Evolutionary conservation across 2,329 filamentous ascomycete species (phyloP).

Genomic region (Cordyceps pruinosa): DNA sequence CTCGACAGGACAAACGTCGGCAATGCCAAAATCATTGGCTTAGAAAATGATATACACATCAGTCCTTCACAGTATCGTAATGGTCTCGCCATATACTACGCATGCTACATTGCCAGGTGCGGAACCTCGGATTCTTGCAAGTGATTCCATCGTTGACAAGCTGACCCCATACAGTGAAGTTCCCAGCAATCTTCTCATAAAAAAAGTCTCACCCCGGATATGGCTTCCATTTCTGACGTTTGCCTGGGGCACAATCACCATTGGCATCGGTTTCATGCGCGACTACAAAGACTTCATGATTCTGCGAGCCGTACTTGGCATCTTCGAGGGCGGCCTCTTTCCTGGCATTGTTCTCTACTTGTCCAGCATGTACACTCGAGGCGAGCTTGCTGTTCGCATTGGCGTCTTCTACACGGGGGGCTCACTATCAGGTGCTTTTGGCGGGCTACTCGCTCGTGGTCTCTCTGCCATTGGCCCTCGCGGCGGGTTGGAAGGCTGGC

Average conservation of each 20-base stretch:
- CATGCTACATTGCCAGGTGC: slow-evolving; percentile 52
- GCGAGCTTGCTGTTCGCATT: slow-evolving; percentile 55
- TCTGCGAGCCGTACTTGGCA: slow-evolving; percentile 54
- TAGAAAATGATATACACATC: slow-evolving; percentile 52
- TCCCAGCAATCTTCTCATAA: slow-evolving; percentile 57
- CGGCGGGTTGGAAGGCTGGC: slow-evolving; percentile 49
- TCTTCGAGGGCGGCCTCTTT: slow-evolving; percentile 58
- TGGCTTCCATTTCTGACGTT: slow-evolving; percentile 53
- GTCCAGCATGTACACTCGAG: slow-evolving; percentile 52
- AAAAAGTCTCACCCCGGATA: slow-evolving; percentile 51
- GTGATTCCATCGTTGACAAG: not conserved
- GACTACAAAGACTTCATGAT: slow-evolving; percentile 51
- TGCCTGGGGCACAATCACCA: slow-evolving; percentile 52
- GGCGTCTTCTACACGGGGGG: slow-evolving; percentile 63
- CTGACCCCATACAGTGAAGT: slow-evolving; percentile 46
- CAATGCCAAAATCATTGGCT: slow-evolving; percentile 59
- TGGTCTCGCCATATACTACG: slow-evolving; percentile 58
- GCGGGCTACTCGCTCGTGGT: slow-evolving; percentile 52
- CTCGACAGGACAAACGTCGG: slow-evolving; percentile 67
- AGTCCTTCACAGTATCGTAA: slow-evolving; percentile 56
- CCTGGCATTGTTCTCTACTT: slow-evolving; percentile 64
- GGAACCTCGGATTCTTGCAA: not conserved
- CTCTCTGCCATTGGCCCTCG: slow-evolving; percentile 51
- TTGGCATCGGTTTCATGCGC: slow-evolving; percentile 49
- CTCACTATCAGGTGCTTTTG: slow-evolving; percentile 56